phyloP scores from a whole-genome alignment of 1,284 basidiomycete genomes.

The Hypsizygus ulmarius region DNA sequence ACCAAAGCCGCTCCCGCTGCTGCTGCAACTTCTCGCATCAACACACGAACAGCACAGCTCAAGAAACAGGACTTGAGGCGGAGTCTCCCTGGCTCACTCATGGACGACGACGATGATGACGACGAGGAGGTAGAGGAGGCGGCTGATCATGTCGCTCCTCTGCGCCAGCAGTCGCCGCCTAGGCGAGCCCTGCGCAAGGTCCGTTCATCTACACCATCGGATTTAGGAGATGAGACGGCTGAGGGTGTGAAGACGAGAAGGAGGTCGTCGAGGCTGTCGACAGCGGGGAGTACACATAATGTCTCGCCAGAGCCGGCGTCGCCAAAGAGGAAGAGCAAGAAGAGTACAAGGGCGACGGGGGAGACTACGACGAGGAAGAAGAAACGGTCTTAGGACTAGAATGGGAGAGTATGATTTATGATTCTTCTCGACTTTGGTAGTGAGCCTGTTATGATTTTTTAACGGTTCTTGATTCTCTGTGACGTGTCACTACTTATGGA shows the following conservation, averaged over 20 bases:
- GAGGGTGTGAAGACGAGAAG: slow-evolving; percentile 35
- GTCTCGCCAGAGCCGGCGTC: slow-evolving; percentile 11
- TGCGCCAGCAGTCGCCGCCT: slow-evolving; percentile 39
- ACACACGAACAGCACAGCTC: slow-evolving; percentile 14
- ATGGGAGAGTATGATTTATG: no score
- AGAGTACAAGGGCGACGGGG: slow-evolving; percentile 16
- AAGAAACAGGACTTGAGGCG: slow-evolving; percentile 20
- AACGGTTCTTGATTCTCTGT: no score
- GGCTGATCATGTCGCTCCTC: slow-evolving; percentile 51
- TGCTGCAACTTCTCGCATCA: slow-evolving; percentile 4
- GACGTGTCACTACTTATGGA: no score
- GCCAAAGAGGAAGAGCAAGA: slow-evolving; percentile 19
- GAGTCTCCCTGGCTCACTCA: slow-evolving; percentile 55
- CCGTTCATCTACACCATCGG: slow-evolving; percentile 29
- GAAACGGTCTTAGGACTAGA: slow-evolving; percentile 18
- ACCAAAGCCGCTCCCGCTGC: neutral
- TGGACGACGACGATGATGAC: slow-evolving; percentile 45
- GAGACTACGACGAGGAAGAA: slow-evolving; percentile 21
- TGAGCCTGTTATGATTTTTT: no score
- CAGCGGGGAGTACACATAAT: slow-evolving; percentile 14
- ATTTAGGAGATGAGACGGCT: slow-evolving; percentile 28
- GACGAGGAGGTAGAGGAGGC: slow-evolving; percentile 31
- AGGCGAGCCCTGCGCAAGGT: slow-evolving; percentile 22
- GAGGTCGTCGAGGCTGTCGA: slow-evolving; percentile 39
- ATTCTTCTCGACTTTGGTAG: no score